phyloP scores from a whole-genome alignment of 1,139 yeast species.

The Nadsonia starkeyi-henricii region DNA sequence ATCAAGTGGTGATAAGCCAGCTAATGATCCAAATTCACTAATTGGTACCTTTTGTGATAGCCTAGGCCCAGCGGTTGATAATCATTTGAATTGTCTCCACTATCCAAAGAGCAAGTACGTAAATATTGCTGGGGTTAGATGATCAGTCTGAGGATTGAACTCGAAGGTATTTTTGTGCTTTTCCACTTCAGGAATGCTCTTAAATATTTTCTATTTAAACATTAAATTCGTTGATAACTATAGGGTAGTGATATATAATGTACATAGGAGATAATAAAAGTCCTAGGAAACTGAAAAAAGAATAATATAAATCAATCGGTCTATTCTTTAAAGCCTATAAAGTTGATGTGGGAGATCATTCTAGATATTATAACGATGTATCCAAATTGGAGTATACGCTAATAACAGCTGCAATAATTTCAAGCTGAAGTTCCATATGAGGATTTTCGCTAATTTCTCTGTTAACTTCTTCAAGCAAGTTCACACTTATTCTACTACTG shows the following conservation, averaged over 20 bases:
- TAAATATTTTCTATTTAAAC: no score
- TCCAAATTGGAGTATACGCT: constrained; percentile 29
- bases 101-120: constrained; percentile 3
- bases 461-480: constrained; percentile 54
- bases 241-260: no score
- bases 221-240: no score
- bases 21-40: constrained; percentile 15
- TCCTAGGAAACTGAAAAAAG: no score
- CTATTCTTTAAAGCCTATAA: no score
- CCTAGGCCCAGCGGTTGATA: constrained; percentile 5
- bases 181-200: no score
- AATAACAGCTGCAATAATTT: constrained; percentile 76
- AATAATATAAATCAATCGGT: no score
- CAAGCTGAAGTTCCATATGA: constrained; percentile 59
- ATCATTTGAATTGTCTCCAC: constrained; percentile 2
- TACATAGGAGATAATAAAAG: no score
- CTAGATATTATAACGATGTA: no score
- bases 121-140: not conserved
- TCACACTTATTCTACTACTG: constrained; percentile 53
- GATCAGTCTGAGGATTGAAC: no score
- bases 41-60: constrained; percentile 15
- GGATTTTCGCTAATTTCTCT: constrained; percentile 46
- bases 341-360: no score
- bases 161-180: no score
- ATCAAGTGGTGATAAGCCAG: constrained; percentile 51